Conservation (phyloP, 768 basidiomycete genomes). For the Crucibulum laeve region DNA sequence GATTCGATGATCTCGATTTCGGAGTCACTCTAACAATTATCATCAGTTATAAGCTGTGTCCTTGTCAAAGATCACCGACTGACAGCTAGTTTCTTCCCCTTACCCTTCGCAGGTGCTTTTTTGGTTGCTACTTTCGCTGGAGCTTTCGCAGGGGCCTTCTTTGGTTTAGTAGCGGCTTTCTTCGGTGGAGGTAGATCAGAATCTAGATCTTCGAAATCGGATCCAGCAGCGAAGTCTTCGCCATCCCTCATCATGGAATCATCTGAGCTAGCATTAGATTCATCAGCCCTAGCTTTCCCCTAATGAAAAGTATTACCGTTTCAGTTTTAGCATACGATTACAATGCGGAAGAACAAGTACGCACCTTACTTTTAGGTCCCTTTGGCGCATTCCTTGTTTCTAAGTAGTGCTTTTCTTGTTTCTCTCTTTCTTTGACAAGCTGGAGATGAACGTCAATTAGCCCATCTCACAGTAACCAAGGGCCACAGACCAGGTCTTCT, state of each 20-base stretch:
- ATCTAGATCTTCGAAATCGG: conserved; percentile 49
- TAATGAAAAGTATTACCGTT: conserved; percentile 14
- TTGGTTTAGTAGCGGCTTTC: conserved; percentile 26
- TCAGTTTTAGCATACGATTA: not conserved
- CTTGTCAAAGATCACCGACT: not conserved
- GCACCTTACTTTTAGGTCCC: conserved; percentile 40
- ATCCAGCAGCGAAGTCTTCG: conserved; percentile 44
- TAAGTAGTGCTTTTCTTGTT: conserved; percentile 59
- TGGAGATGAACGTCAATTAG: conserved; percentile 17
- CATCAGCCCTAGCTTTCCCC: conserved; percentile 48
- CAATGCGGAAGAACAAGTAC: not conserved
- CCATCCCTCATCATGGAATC: conserved; percentile 83
- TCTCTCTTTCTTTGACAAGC: conserved; percentile 68
- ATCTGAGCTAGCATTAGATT: conserved; percentile 46
- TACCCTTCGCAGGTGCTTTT: conserved; percentile 36
- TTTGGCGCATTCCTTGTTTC: conserved; percentile 39
- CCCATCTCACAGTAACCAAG: not conserved
- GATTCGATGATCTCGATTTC: conserved; percentile 48
- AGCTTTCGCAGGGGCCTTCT: conserved; percentile 33
- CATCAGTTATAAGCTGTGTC: conserved; percentile 12
- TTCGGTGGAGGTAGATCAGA: conserved; percentile 39
- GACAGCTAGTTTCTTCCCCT: conserved; percentile 41
- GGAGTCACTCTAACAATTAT: conserved; percentile 31
- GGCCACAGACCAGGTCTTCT: conserved; percentile 59
- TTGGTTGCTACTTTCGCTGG: conserved; percentile 29